These are phyloP conservation scores for Alloteropsis semialata DNA, from an alignment of 176 grass and related monocot genomes.

Conservation along the genomic window DNA sequence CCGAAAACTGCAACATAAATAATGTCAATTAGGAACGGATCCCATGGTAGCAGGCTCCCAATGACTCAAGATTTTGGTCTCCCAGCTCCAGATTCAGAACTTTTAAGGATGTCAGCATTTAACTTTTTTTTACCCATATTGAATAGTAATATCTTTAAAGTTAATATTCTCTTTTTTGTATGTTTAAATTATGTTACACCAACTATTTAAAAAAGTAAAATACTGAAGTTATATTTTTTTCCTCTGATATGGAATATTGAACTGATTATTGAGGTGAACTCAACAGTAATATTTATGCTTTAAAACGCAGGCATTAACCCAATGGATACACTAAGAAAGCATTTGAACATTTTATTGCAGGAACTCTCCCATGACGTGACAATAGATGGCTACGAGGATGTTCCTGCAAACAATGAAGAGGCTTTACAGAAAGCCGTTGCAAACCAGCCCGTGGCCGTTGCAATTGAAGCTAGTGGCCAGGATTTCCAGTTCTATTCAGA, in stretches of 20 bases:
- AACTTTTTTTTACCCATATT: no score
- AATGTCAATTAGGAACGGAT: not conserved
- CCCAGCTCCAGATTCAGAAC: not conserved
- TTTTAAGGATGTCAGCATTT: no score
- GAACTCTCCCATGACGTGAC: slow-evolving; percentile 39
- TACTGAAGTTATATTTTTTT: no score
- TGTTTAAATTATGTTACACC: not conserved
- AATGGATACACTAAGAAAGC: not conserved
- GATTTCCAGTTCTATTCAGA: slow-evolving; percentile 85
- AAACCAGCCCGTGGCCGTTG: slow-evolving; percentile 62
- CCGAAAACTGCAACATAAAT: not conserved
- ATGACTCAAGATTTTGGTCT: not conserved
- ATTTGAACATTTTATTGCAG: slow-evolving; percentile 20
- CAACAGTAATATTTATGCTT: not conserved
- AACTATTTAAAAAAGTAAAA: no score
- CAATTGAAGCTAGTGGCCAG: slow-evolving; percentile 55
- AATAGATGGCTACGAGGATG: slow-evolving; percentile 71
- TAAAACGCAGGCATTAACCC: not conserved
- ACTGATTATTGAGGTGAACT: not conserved
- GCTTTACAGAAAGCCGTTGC: slow-evolving; percentile 60
- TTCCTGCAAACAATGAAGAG: slow-evolving; percentile 48
- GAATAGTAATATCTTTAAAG: not conserved
- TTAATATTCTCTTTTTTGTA: not conserved
- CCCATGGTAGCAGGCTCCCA: not conserved
- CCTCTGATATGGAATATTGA: not conserved